Conservation (phyloP, 768 basidiomycete species). For the Crassisporium funariophilum region DNA sequence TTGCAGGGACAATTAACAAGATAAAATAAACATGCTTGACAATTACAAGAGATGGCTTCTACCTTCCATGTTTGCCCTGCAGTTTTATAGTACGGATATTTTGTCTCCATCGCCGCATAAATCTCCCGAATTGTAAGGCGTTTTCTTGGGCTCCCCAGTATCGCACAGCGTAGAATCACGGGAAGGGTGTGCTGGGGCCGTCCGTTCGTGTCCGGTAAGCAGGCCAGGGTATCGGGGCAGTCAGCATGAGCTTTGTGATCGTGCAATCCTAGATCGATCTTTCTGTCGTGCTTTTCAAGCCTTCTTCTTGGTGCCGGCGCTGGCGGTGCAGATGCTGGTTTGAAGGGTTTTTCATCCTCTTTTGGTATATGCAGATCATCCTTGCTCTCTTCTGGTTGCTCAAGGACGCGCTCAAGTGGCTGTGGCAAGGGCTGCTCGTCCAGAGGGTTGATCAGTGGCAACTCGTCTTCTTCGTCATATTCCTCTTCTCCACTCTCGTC, state of each 20-base stretch:
- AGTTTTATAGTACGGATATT: conserved; percentile 79
- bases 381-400: too few species aligned
- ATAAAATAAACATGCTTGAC: conserved; percentile 9
- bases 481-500: conserved; percentile 25
- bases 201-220: conserved; percentile 77
- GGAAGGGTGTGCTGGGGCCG: conserved; percentile 85
- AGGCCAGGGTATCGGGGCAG: conserved; percentile 77
- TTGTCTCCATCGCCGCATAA: conserved; percentile 84
- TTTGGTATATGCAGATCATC: too few species aligned
- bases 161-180: conserved; percentile 82
- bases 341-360: too few species aligned
- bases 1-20: conserved; percentile 14
- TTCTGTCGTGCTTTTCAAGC: conserved; percentile 29
- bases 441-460: too few species aligned
- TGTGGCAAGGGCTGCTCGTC: too few species aligned
- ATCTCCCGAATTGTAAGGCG: conserved; percentile 84
- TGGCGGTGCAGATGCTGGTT: background rate
- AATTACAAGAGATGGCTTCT: conserved; percentile 16
- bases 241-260: conserved; percentile 69
- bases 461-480: too few species aligned
- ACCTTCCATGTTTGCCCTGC: conserved; percentile 90
- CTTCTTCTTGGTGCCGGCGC: conserved; percentile 25
- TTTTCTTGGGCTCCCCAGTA: conserved; percentile 73
- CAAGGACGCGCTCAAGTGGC: too few species aligned
- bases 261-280: conserved; percentile 31